Conservation (phyloP, 2,329 filamentous ascomycete species). For the Aspergillus arachidicola region DNA sequence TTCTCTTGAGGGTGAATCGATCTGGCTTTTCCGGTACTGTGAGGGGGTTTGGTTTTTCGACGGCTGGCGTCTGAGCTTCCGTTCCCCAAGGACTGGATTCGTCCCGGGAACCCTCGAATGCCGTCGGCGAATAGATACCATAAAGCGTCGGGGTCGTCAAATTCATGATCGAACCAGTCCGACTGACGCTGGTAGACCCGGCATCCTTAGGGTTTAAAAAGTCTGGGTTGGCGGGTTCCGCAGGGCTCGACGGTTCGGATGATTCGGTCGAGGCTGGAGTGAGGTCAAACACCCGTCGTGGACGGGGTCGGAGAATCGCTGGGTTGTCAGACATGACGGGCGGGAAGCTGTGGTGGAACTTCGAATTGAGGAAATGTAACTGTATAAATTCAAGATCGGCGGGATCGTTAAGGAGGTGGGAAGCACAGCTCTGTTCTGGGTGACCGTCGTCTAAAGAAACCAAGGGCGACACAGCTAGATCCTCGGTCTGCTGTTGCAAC, state of each 20-base stretch:
- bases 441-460: not conserved
- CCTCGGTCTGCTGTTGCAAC: not conserved
- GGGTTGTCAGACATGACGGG: slow-evolving; percentile 45
- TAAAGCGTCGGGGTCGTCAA: slow-evolving; percentile 86
- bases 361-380: not conserved
- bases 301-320: slow-evolving; percentile 68
- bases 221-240: slow-evolving; percentile 39
- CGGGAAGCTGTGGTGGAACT: slow-evolving; percentile 2
- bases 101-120: slow-evolving; percentile 57
- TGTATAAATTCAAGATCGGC: not conserved
- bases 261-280: slow-evolving; percentile 50
- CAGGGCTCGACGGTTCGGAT: slow-evolving; percentile 44
- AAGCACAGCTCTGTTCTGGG: not conserved
- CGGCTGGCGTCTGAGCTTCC: slow-evolving; percentile 69
- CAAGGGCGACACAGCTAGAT: not conserved
- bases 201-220: slow-evolving; percentile 36
- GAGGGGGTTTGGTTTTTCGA: slow-evolving; percentile 48
- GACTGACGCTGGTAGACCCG: slow-evolving; percentile 55
- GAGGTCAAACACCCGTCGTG: slow-evolving; percentile 71
- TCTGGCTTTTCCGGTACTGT: slow-evolving; percentile 29
- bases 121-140: slow-evolving; percentile 81
- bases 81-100: slow-evolving; percentile 77
- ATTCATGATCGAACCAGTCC: slow-evolving; percentile 79
- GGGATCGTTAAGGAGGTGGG: not conserved
- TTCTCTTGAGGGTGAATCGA: slow-evolving; percentile 33